phyloP scores from a whole-genome alignment of 495 filamentous ascomycete genomes.

The Penicillium bovifimosum region DNA sequence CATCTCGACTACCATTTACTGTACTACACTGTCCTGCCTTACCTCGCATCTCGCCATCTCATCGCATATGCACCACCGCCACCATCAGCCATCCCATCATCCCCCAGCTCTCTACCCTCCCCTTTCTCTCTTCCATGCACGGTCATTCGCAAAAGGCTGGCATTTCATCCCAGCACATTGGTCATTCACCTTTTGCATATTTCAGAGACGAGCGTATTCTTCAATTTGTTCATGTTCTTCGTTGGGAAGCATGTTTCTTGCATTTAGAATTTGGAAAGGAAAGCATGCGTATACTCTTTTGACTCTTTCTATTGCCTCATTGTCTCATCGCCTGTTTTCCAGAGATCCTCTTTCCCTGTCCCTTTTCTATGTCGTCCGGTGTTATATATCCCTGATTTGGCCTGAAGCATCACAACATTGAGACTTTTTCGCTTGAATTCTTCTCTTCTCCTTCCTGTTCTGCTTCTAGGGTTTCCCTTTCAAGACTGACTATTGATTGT shows the following conservation, averaged over 20 bases:
- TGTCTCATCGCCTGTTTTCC: not conserved
- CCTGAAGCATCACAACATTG: slow-evolving; percentile 23
- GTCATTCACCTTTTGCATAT: slow-evolving; percentile 32
- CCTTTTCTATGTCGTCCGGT: slow-evolving; percentile 10
- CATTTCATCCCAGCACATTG: slow-evolving; percentile 20
- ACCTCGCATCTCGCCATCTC: not conserved
- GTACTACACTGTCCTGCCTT: not conserved
- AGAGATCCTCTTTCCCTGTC: not conserved
- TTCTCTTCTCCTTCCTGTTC: slow-evolving; percentile 9
- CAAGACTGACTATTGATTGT: slow-evolving; percentile 4
- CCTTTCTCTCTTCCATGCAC: slow-evolving; percentile 12
- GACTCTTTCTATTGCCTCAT: slow-evolving; percentile 14
- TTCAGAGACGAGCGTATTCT: slow-evolving; percentile 36
- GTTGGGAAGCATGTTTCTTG: slow-evolving; percentile 28
- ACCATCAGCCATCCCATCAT: not conserved
- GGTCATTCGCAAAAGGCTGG: slow-evolving; percentile 9
- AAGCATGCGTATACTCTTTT: slow-evolving; percentile 29
- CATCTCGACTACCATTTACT: not conserved
- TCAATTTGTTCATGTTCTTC: slow-evolving; percentile 5
- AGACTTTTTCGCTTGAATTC: slow-evolving; percentile 10
- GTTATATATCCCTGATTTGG: slow-evolving; percentile 34
- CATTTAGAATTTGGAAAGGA: slow-evolving; percentile 39
- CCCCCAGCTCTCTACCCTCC: slow-evolving; percentile 4
- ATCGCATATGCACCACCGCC: not conserved
- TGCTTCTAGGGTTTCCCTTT: not conserved